Conservation (phyloP, 352 stramenopile species). For the Pilasporangium apinafurcum region DNA sequence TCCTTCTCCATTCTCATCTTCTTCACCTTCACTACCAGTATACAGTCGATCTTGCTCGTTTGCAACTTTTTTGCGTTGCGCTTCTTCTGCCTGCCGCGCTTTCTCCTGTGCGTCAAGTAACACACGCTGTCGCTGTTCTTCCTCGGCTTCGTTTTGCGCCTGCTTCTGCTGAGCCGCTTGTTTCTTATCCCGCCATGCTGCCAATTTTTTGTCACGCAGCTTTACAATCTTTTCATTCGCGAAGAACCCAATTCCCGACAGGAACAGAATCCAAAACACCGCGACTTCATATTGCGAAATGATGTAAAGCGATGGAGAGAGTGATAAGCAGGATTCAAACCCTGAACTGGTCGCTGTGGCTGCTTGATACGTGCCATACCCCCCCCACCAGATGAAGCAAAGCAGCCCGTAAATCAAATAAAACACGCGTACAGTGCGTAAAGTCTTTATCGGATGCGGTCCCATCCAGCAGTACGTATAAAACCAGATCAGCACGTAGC, state of each 20-base stretch:
- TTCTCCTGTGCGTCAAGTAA: conserved; percentile 25
- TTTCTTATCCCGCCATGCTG: conserved; percentile 16
- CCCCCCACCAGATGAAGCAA: conserved; percentile 57
- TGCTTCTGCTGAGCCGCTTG: conserved; percentile 22
- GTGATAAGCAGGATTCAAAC: conserved; percentile 64
- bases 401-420: conserved; percentile 55
- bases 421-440: conserved; percentile 53
- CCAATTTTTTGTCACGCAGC: conserved; percentile 30
- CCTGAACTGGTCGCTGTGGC: conserved; percentile 47
- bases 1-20: conserved; percentile 12
- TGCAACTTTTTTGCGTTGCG: conserved; percentile 26
- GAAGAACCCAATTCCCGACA: conserved; percentile 36
- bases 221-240: conserved; percentile 38
- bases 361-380: conserved; percentile 58
- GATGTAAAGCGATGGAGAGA: conserved; percentile 57
- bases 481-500: conserved; percentile 58
- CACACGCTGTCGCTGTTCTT: conserved; percentile 21
- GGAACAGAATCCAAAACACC: conserved; percentile 56
- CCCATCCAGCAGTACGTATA: conserved; percentile 75
- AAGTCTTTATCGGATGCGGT: conserved; percentile 38
- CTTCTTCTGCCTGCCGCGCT: conserved; percentile 28
- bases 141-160: conserved; percentile 12
- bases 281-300: conserved; percentile 68
- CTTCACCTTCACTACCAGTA: conserved; percentile 20
- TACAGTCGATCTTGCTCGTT: conserved; percentile 39